Base-by-base conservation (phyloP, 1,284 basidiomycete genomes). In the Rhizoctonia solani region DNA sequence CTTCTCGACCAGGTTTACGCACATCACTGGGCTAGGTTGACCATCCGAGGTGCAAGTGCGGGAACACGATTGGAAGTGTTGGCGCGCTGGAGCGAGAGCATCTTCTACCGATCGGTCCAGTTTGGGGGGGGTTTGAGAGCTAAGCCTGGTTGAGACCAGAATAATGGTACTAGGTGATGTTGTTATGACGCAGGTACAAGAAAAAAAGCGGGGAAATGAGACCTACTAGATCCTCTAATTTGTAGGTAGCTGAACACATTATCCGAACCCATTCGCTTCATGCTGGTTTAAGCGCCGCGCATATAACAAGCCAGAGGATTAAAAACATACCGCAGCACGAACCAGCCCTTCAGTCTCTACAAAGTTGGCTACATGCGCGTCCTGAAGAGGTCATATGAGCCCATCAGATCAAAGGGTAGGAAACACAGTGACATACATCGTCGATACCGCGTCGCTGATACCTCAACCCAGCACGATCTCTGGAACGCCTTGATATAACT, bases 171-270 rank as follows among this genome's bases (percentile, higher is more conserved):
- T 93, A 58, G 5, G 32, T 30, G 27, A 47, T 47, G 69, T 42
- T 30, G 8, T 3, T 19, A 3, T 41, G 19, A 46, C 14, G 52
- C 32, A 1, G 16, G 34, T 32, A 11, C 19, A 53, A 9, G 25
- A 39, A 42, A 8, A 9, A 21, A 46, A 5, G 29, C 13, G 32
- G 34, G 6, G 32, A 3, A 23, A 53, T 70, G 67, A 52, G 44
- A 77, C 84, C 69, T 72, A 90, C 92, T 93, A 19, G 93, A 95
- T 6, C 95, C 95, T 72, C 95, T 84, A 52, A 92, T 85, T 77
- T 97, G 93, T 0, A 94, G 84, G 77, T 94, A 93, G 70, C 89
- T 87, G 76, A 95, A 95, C 5, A 93, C 78, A 72, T 95, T 94
- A 13, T 63, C 59, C 9, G 59, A 63, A 3, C 23, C 81, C 77